Conservation (phyloP, 1,284 basidiomycete genomes). For the Cutaneotrichosporon mucoides region DNA sequence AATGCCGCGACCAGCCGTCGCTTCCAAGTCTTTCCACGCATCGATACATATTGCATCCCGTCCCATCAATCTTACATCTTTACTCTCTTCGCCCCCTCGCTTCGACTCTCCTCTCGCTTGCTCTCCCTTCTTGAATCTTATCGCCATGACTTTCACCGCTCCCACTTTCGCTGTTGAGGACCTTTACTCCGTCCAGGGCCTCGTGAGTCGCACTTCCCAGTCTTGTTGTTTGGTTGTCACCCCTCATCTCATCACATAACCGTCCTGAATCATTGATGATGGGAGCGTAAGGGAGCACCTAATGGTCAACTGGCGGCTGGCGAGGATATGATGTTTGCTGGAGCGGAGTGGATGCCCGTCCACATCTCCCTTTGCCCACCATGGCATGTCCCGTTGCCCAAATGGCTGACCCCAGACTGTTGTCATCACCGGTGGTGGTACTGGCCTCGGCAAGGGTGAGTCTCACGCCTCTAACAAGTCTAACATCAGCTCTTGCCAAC, state of each 20-base stretch:
- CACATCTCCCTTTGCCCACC: too few relatives aligned
- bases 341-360: too few relatives aligned
- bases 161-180: constrained; percentile 25
- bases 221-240: too few relatives aligned
- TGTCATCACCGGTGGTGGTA: constrained; percentile 38
- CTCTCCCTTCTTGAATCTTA: neutral
- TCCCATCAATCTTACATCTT: too few relatives aligned
- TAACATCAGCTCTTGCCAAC: constrained; percentile 32
- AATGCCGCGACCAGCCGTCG: too few relatives aligned
- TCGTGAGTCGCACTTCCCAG: constrained; percentile 5
- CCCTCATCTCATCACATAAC: too few relatives aligned
- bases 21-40: too few relatives aligned
- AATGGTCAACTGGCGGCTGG: too few relatives aligned
- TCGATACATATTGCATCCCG: too few relatives aligned
- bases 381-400: too few relatives aligned
- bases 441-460: constrained; percentile 36
- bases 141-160: neutral
- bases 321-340: too few relatives aligned
- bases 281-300: too few relatives aligned
- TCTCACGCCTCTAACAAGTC: neutral
- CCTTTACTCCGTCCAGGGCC: constrained; percentile 27
- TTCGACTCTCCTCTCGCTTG: neutral
- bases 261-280: neutral
- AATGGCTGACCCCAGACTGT: constrained; percentile 9
- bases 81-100: neutral